Base-by-base conservation (phyloP, 78 protist species). In the Pigoraptor vietnamica region DNA sequence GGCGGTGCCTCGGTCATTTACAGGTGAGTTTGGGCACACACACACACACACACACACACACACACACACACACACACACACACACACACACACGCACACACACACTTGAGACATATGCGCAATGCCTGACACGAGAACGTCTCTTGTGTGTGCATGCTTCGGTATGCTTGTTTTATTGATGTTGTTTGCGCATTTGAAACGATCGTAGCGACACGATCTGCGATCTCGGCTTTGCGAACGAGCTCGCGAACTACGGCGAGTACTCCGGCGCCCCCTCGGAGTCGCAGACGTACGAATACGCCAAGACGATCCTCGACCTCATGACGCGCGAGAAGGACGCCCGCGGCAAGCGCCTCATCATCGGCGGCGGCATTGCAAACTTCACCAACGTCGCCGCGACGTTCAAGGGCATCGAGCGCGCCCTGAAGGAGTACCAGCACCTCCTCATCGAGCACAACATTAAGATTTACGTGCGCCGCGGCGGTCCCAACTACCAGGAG, bases 331-430 rank as follows among this genome's bases (percentile, higher is more conserved):
- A 93, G 86, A 32, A 35, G 55, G 39, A 92, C n/a, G 34, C 37
- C 24, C 67, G 81, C 36, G 92, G 91, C 34, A 93, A 96, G 90
- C 93, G 93, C 34, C 94, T 98, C 79, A 86, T 98, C 93, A 92
- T 98, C 84, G 99, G 99, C 35, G 99, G 99, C 24, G 99, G 98
- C 37, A 97, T 98, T 89, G 99, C 99, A 10, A 98, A 98, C 95
- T 98, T 98, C 40, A 98, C 99, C 36, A 95, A 98, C 90, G 98
- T 98, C 2, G 98, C 98, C 1, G 95, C 91, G 23, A 97, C 99
- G 32, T 98, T 98, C 93, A 94, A 95, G 91, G 98, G 98, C 37
- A 95, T 97, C 37, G 90, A 94, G 33, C 81, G 93, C 10, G 98
- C 97, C 24, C 88, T 96, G n/a, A 89, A 92, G 82, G 96, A 95